phyloP scores from a whole-genome alignment of 768 basidiomycete species.

The Amyloporia xantha region DNA sequence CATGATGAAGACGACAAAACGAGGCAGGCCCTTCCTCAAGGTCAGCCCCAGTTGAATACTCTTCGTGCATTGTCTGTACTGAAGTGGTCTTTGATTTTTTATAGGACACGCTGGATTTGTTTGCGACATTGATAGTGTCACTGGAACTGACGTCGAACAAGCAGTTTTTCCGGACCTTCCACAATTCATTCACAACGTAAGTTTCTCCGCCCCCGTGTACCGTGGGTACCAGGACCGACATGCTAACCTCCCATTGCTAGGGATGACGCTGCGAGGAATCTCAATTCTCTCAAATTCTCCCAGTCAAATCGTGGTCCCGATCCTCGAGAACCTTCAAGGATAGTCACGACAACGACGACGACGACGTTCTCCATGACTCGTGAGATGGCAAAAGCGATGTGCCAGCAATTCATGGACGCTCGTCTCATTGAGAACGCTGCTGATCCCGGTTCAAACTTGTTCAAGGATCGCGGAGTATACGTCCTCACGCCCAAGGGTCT shows the following conservation, averaged over 20 bases:
- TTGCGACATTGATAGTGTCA: constrained; percentile 93
- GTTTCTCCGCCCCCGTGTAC: constrained; percentile 27
- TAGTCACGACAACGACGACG: constrained; percentile 98
- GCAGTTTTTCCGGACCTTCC: constrained; percentile 93
- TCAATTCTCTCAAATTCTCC: constrained; percentile 95
- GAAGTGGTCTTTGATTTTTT: neutral
- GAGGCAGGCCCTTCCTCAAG: constrained; percentile 91
- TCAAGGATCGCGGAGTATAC: constrained; percentile 98
- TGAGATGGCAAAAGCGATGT: constrained; percentile 99
- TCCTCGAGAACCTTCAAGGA: constrained; percentile 94
- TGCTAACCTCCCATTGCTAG: constrained; percentile 34
- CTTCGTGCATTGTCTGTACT: constrained; percentile 5
- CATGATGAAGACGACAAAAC: constrained; percentile 98
- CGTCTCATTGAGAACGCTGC: constrained; percentile 95
- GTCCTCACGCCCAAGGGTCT: constrained; percentile 95
- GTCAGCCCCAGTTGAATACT: constrained; percentile 30
- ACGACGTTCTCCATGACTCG: constrained; percentile 99
- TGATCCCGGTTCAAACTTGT: constrained; percentile 80
- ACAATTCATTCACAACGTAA: constrained; percentile 93
- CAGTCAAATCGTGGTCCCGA: constrained; percentile 98
- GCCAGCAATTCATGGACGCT: constrained; percentile 99
- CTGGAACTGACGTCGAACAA: constrained; percentile 84
- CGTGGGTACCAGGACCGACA: neutral
- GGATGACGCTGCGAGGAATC: constrained; percentile 90
- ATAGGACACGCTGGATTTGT: constrained; percentile 96